Base-by-base conservation (phyloP, 2,329 filamentous ascomycete species). In the Fusarium stilboides region DNA sequence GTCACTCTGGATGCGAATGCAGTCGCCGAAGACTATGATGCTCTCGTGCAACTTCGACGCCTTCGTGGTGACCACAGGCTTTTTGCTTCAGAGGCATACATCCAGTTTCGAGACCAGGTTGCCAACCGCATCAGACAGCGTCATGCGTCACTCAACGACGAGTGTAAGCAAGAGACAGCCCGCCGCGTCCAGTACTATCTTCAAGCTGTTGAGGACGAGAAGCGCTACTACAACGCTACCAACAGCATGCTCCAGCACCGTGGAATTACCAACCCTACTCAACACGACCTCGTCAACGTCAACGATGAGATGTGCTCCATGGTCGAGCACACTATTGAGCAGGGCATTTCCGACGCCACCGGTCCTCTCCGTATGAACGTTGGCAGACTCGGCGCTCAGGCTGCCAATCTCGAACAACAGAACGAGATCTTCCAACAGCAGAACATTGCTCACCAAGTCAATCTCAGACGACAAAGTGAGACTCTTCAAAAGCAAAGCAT, bases 101-200 rank as follows among this genome's bases (percentile, higher is more conserved):
- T 65, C 1, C 33, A 70, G 1, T 47, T 81, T 0, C 73, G 70
- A 0, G 71, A 81, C 12, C 72, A 79, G 20, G 77, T 82, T 17
- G 68, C 77, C 5, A 77, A 77, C 6, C 69, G 69, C 6, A 81
- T 83, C 45, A 69, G 71, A 5, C 75, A 79, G 19, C 80, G 82
- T 3, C 80, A 83, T 63, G 67, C 74, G 22, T 39, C 68, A 1
- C 42, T 51, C 14, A 53, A 66, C 24, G 74, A 40, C 20, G 65
- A 55, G 53, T 76, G 24, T 24, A 65, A 47, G 2, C 37, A 69
- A 15, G 75, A 75, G 15, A 75, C 71, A 6, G 51, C 57, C 5
- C 71, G 73, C 7, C 65, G 76, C 1, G 70, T 77, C 24, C 49
- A 69, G 20, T 61, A 68, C 37, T 78, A 76, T 31, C 54, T 78